Evolutionary conservation across 2,329 filamentous ascomycete genomes (phyloP).

Genomic region (Xylariomycetidae sp.): DNA sequence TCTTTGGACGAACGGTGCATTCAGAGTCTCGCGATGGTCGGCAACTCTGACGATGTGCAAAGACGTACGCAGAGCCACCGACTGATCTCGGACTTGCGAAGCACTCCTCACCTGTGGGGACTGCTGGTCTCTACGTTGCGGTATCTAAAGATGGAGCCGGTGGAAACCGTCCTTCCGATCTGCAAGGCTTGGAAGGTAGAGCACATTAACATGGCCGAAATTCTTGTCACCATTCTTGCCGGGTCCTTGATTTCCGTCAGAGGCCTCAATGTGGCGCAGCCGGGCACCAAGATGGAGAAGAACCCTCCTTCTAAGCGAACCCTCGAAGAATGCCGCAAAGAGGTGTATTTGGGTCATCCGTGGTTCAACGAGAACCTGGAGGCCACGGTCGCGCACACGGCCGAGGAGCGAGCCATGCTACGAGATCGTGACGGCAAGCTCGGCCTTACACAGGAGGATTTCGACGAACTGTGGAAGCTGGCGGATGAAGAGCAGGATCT

Average conservation of each 20-base stretch:
- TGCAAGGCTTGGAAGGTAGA: conserved; percentile 4
- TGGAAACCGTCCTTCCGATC: conserved; percentile 5
- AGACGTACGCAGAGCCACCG: conserved; percentile 3
- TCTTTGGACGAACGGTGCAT: conserved; percentile 1
- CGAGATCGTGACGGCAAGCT: background rate
- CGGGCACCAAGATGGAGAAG: conserved; percentile 4
- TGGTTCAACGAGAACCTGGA: background rate
- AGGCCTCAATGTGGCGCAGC: conserved; percentile 4
- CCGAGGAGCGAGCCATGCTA: background rate
- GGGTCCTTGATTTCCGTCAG: conserved; percentile 4
- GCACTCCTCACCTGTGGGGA: conserved; percentile 1
- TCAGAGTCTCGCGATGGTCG: conserved; percentile 4
- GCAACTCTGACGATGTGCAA: conserved; percentile 3
- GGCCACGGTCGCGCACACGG: background rate
- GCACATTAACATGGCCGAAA: conserved; percentile 7
- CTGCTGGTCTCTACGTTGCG: background rate
- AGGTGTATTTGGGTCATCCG: background rate
- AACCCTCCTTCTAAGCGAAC: background rate
- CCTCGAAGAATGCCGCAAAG: background rate
- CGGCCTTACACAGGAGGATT: background rate
- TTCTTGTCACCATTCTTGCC: conserved; percentile 5
- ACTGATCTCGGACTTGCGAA: background rate
- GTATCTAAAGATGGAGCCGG: conserved; percentile 1
- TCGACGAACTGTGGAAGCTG: background rate
- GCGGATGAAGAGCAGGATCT: background rate